These are phyloP conservation scores for Naganishia randhawae DNA, from an alignment of 768 basidiomycete species.

Conservation along the genomic window DNA sequence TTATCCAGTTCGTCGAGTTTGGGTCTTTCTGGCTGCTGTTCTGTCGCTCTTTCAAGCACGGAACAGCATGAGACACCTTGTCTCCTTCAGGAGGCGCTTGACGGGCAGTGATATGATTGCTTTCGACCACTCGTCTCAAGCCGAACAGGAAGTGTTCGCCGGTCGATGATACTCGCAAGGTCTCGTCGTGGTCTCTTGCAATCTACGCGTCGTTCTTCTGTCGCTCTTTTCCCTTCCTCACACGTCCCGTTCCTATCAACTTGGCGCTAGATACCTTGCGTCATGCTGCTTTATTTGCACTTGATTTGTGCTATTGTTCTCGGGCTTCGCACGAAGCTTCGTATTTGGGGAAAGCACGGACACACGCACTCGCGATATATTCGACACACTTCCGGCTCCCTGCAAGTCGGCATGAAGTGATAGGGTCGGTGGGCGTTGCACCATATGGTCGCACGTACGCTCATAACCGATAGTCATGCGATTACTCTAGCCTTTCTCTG, in stretches of 20 bases:
- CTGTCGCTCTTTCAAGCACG: neutral
- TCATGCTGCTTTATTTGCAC: neutral
- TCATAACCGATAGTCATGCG: constrained; percentile 28
- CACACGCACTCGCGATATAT: constrained; percentile 2
- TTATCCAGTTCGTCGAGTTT: neutral
- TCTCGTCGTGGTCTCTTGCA: neutral
- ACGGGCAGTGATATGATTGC: neutral
- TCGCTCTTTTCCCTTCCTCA: constrained; percentile 8
- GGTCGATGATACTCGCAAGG: neutral
- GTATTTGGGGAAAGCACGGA: neutral
- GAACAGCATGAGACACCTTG: neutral
- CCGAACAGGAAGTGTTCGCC: neutral
- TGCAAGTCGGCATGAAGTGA: neutral
- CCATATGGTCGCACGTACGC: neutral
- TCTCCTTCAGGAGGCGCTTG: neutral
- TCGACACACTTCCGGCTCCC: neutral
- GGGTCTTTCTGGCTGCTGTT: neutral
- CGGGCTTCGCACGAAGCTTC: neutral
- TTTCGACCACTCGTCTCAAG: neutral
- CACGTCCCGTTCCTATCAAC: constrained; percentile 1
- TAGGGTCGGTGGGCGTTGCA: neutral
- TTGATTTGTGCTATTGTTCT: neutral
- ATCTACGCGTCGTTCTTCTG: constrained; percentile 5
- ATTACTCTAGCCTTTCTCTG: constrained; percentile 9
- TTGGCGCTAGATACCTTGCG: neutral